These are phyloP conservation scores for Simplicillium sp. DNA, from an alignment of 2,329 filamentous ascomycete genomes.

Conservation along the genomic window DNA sequence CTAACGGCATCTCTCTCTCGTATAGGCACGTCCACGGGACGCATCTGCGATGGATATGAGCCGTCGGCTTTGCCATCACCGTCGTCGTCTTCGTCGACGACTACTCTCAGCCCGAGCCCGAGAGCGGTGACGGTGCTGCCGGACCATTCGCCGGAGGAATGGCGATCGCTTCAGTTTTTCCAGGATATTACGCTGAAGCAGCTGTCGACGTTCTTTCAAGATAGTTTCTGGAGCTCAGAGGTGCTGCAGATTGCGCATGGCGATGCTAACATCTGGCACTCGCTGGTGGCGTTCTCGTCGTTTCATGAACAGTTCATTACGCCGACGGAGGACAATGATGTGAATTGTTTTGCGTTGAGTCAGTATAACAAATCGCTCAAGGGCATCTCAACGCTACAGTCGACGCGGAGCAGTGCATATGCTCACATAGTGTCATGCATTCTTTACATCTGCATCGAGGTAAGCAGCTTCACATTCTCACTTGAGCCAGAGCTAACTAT, in stretches of 20 bases:
- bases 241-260: slow-evolving; percentile 5
- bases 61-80: not conserved
- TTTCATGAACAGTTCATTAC: slow-evolving; percentile 5
- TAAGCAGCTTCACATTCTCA: not conserved
- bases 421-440: slow-evolving; percentile 6
- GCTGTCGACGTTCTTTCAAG: slow-evolving; percentile 3
- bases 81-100: not conserved
- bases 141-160: not conserved
- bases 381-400: not conserved
- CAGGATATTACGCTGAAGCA: slow-evolving; percentile 6
- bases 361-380: slow-evolving; percentile 6
- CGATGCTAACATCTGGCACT: slow-evolving; percentile 7
- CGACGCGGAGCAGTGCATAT: slow-evolving; percentile 1
- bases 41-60: slow-evolving; percentile 5
- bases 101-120: not conserved
- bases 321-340: not conserved
- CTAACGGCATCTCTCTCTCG: not conserved
- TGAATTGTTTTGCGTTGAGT: slow-evolving; percentile 4
- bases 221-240: slow-evolving; percentile 6
- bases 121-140: no score
- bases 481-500: not conserved
- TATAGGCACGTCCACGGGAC: slow-evolving; percentile 6
- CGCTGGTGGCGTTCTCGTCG: slow-evolving; percentile 5
- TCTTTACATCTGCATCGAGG: slow-evolving; percentile 7
- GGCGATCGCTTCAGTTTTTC: slow-evolving; percentile 7